A percentile compares a stretch with the other conserved stretches of the same genome.
Conservation (phyloP, 140 eudicot genomes). For the Ambrosia hybrid region DNA sequence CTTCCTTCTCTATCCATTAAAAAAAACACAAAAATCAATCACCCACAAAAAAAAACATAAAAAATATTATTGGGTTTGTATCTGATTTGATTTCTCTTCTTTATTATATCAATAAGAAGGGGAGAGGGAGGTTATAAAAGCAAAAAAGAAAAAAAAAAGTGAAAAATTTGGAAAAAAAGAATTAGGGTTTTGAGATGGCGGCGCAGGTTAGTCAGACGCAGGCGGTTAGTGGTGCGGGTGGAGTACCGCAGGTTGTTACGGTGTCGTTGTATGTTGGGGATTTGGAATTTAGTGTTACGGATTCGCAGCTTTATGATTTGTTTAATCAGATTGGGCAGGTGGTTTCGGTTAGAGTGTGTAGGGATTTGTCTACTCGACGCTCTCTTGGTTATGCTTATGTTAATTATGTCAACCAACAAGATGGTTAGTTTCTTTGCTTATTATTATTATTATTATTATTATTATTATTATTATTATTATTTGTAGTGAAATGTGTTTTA, state of each 20-base stretch:
- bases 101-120: slow-evolving; percentile 47
- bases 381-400: slow-evolving; percentile 78
- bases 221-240: slow-evolving; percentile 41
- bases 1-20: slow-evolving; percentile 39
- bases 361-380: slow-evolving; percentile 48
- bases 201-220: slow-evolving; percentile 56
- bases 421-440: slow-evolving; percentile 41
- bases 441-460: background rate
- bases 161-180: slow-evolving; percentile 23
- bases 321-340: slow-evolving; percentile 58
- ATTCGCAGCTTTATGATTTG: slow-evolving; percentile 56
- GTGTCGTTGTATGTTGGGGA: slow-evolving; percentile 81
- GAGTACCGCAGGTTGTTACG: slow-evolving; percentile 48
- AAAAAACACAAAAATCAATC: slow-evolving; percentile 28
- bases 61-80: slow-evolving; percentile 35
- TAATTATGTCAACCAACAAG: slow-evolving; percentile 49
- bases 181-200: slow-evolving; percentile 56
- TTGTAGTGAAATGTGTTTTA: background rate
- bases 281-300: slow-evolving; percentile 62
- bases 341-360: slow-evolving; percentile 64
- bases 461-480: background rate
- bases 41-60: slow-evolving; percentile 19
- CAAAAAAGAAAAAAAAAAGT: slow-evolving; percentile 24
- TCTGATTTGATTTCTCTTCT: slow-evolving; percentile 25
- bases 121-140: slow-evolving; percentile 71